These are phyloP conservation scores for Cyberlindnera galapagoensis DNA, from an alignment of 805 yeast genomes.

Conservation along the genomic window DNA sequence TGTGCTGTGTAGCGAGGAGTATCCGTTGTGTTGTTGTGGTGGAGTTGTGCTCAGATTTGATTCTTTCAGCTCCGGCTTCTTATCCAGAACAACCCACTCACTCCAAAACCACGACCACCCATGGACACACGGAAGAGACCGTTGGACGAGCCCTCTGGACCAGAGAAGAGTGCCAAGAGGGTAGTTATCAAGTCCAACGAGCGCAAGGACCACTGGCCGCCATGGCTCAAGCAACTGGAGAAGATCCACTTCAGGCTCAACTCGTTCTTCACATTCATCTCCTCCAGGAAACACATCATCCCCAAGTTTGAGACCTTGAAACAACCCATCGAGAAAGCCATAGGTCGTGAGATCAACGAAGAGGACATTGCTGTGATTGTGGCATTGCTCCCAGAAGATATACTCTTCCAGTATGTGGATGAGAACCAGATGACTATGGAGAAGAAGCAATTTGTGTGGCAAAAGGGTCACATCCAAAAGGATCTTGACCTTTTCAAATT, in stretches of 20 bases:
- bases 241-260: slow-evolving; percentile 45
- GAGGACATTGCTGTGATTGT: slow-evolving; percentile 61
- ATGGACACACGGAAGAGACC: too few relatives aligned
- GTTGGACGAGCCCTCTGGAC: too few relatives aligned
- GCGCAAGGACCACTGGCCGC: slow-evolving; percentile 20
- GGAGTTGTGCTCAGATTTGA: slow-evolving; percentile 16
- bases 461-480: slow-evolving; percentile 48
- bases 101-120: too few relatives aligned
- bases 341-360: slow-evolving; percentile 36
- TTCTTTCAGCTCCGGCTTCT: slow-evolving; percentile 16
- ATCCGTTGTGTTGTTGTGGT: too few relatives aligned
- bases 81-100: slow-evolving; percentile 7
- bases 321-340: slow-evolving; percentile 43
- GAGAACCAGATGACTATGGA: slow-evolving; percentile 52
- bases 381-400: slow-evolving; percentile 59
- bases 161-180: too few relatives aligned
- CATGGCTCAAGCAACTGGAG: slow-evolving; percentile 35
- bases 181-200: too few relatives aligned
- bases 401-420: slow-evolving; percentile 70
- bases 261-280: slow-evolving; percentile 56
- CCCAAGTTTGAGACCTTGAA: slow-evolving; percentile 50
- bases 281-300: slow-evolving; percentile 52
- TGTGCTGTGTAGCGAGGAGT: neutral
- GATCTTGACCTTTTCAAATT: slow-evolving; percentile 47
- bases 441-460: slow-evolving; percentile 30